Conservation (phyloP, 495 filamentous ascomycete genomes). For the Penicillium salamii region DNA sequence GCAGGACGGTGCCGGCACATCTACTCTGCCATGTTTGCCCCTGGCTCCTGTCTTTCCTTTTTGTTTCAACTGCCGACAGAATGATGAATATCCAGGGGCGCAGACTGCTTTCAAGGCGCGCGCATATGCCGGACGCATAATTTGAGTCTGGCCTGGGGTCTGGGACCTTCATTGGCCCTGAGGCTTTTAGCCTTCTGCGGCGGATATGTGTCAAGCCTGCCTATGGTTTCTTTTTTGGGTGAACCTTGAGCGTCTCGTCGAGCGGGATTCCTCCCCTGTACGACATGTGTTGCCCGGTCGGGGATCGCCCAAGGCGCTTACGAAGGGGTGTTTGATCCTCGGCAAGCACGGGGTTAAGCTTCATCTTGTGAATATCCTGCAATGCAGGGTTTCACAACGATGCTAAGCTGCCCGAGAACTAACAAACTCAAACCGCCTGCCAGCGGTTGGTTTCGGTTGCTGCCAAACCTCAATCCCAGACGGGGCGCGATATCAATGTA, state of each 20-base stretch:
- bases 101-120: conserved; percentile 5
- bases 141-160: conserved; percentile 8
- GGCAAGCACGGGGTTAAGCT: conserved; percentile 6
- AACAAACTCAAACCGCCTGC: conserved; percentile 5
- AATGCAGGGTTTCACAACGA: background rate
- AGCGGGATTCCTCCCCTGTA: background rate
- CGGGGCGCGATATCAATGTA: conserved; percentile 6
- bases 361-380: background rate
- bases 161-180: conserved; percentile 1
- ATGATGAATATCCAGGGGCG: background rate
- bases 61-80: conserved; percentile 9
- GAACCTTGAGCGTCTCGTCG: background rate
- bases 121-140: conserved; percentile 6
- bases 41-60: background rate
- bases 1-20: background rate
- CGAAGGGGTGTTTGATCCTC: conserved; percentile 4
- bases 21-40: background rate
- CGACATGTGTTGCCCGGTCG: background rate
- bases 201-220: conserved; percentile 1
- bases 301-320: background rate
- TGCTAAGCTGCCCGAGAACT: background rate
- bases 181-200: conserved; percentile 7
- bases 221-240: conserved; percentile 3
- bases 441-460: conserved; percentile 6
- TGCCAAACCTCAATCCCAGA: conserved; percentile 13